These are phyloP conservation scores for Scenedesmus sp. DNA, from an alignment of 163 green algal species.

Conservation along the genomic window DNA sequence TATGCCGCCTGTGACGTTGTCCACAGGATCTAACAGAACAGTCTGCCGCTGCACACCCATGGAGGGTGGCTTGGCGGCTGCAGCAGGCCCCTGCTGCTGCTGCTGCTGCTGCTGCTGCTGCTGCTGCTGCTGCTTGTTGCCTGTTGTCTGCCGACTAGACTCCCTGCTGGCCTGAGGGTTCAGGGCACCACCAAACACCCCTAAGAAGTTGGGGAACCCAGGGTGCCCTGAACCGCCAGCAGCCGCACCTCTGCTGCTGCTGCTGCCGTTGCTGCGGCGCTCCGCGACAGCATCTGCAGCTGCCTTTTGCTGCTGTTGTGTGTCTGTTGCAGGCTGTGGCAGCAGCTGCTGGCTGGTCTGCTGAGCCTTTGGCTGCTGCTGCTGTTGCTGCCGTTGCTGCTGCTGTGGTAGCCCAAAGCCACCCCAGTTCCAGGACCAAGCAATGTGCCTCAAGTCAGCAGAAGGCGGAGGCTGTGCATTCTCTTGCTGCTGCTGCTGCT, in stretches of 20 bases:
- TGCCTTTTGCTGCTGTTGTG: background rate
- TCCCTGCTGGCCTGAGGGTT: background rate
- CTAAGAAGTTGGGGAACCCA: background rate
- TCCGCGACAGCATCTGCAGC: background rate
- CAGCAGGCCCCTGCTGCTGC: background rate
- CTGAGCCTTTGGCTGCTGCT: conserved; percentile 16
- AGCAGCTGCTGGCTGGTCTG: background rate
- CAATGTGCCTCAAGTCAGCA: conserved; percentile 17
- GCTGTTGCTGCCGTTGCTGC: conserved; percentile 37
- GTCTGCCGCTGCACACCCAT: conserved; percentile 32
- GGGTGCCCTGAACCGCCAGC: background rate
- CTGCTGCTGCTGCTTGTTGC: background rate
- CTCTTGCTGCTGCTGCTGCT: conserved; percentile 25
- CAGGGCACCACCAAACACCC: background rate
- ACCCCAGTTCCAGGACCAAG: background rate
- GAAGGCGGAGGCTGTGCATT: background rate
- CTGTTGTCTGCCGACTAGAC: background rate
- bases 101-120: background rate
- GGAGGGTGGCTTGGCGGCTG: background rate
- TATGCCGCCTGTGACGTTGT: background rate
- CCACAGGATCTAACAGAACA: background rate
- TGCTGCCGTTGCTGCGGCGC: background rate
- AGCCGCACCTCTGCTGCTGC: background rate
- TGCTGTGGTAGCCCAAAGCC: background rate
- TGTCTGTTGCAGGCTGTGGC: background rate